Evolutionary conservation across 1,139 yeast species (phyloP), one percentile per base, ranked within the genome.

Genomic region (Yamadazyma dushanensis): DNA sequence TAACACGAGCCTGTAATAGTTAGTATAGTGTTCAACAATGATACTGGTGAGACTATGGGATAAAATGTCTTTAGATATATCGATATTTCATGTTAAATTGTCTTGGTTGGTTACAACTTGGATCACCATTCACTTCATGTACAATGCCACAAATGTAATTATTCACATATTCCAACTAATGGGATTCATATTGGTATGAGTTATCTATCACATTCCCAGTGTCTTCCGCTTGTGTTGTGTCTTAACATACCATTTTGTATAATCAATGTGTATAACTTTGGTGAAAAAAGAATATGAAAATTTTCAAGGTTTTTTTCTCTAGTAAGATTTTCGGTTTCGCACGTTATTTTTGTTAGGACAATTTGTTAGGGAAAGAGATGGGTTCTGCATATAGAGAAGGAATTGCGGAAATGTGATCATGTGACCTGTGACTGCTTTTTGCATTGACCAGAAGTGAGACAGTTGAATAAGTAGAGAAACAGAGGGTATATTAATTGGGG

Each of bases 1-100:
- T 86, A 83, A 87, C 96, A 75, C 95, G 88, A 82, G 95, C 96
- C 96, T 85, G 17, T 19, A 32, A 18, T 21, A 24, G 46, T 46
- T 46, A 41, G 47, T 46, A 46, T 32, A 14, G 16, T 29, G 26
- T n/a, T 33, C 10, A 18, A 5, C n/a, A 16, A 18, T n/a, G 11
- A 7, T 18, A 25, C 5, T 5, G 24, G 24, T 10, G 5, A n/a
- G n/a, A n/a, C n/a, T n/a, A n/a, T n/a, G n/a, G n/a, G n/a, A n/a
- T n/a, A n/a, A n/a, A n/a, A n/a, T n/a, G n/a, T n/a, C n/a, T n/a
- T n/a, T n/a, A n/a, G n/a, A n/a, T n/a, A n/a, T n/a, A n/a, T n/a
- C n/a, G n/a, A n/a, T n/a, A n/a, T 21, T 21, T 21, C 5, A 25
- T 25, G 17, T 31, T 14, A 27, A 26, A 20, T 8, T 17, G 4